phyloP scores from a whole-genome alignment of 768 basidiomycete genomes.

The Serendipita indica region DNA sequence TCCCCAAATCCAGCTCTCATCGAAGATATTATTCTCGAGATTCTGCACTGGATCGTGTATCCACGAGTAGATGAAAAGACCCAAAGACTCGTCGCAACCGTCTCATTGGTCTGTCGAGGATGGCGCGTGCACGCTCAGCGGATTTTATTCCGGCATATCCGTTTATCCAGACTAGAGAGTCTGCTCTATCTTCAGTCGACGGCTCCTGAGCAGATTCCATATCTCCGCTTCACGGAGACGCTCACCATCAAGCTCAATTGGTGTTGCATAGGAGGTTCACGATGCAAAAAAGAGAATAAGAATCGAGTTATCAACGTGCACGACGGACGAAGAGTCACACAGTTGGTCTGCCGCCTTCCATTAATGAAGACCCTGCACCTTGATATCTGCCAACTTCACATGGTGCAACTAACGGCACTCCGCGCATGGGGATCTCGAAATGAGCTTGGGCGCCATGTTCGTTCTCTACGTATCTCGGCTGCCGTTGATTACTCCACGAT shows the following conservation, averaged over 20 bases:
- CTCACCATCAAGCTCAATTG: neutral
- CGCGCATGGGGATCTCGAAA: no score
- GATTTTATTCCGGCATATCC: neutral
- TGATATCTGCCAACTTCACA: no score
- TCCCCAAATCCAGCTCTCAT: neutral
- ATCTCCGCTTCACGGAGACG: neutral
- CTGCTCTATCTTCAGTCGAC: neutral
- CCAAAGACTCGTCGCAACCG: neutral
- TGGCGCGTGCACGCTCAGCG: neutral
- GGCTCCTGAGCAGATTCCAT: neutral
- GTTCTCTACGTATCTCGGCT: no score
- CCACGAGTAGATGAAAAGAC: neutral
- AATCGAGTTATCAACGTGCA: neutral
- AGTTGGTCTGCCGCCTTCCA: no score
- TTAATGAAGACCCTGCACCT: no score
- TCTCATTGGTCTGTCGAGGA: neutral
- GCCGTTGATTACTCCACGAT: no score
- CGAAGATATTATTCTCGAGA: neutral
- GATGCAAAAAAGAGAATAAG: neutral
- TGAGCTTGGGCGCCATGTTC: no score
- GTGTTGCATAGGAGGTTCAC: neutral
- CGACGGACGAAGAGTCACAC: neutral
- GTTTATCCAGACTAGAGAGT: neutral
- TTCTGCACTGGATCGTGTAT: neutral
- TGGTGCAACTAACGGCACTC: no score